Evolutionary conservation across 2,329 filamentous ascomycete genomes (phyloP).

Genomic region (Aspergillus sojae): DNA sequence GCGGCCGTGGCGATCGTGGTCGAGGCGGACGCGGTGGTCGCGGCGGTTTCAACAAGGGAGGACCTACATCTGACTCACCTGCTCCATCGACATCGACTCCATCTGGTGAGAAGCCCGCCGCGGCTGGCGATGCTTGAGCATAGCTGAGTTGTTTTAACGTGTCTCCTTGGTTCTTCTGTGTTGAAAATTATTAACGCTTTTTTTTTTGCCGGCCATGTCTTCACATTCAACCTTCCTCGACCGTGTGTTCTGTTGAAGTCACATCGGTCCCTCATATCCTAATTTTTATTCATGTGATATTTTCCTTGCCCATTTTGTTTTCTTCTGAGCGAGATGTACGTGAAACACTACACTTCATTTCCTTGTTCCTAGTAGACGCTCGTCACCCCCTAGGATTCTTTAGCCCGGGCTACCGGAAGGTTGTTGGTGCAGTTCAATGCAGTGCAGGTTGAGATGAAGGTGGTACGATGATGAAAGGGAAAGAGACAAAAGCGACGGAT

Average conservation of each 20-base stretch:
- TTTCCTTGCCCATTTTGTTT: slow-evolving; percentile 19
- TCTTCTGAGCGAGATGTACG: slow-evolving; percentile 25
- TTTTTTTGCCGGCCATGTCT: slow-evolving; percentile 17
- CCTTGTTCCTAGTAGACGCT: slow-evolving; percentile 23
- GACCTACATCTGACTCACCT: slow-evolving; percentile 43
- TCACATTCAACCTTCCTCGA: slow-evolving; percentile 16
- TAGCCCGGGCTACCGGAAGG: slow-evolving; percentile 5
- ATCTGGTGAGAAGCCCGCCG: slow-evolving; percentile 38
- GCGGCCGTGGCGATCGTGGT: slow-evolving; percentile 58
- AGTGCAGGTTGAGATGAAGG: slow-evolving; percentile 3
- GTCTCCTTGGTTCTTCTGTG: slow-evolving; percentile 11
- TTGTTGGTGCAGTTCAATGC: slow-evolving; percentile 14
- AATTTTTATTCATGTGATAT: slow-evolving; percentile 34
- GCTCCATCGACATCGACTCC: slow-evolving; percentile 28
- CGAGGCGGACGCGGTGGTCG: slow-evolving; percentile 55
- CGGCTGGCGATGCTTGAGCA: slow-evolving; percentile 35
- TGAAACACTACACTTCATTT: slow-evolving; percentile 20
- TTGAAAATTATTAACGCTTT: slow-evolving; percentile 13
- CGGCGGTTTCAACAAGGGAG: slow-evolving; percentile 62
- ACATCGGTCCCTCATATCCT: slow-evolving; percentile 23
- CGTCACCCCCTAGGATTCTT: slow-evolving; percentile 10
- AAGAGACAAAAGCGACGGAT: slow-evolving; percentile 18
- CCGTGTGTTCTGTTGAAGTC: slow-evolving; percentile 4
- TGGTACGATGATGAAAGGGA: slow-evolving; percentile 15
- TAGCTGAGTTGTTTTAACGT: not conserved